Evolutionary conservation across 2,329 filamentous ascomycete genomes (phyloP), one percentile per base, ranked within the genome.

Genomic region (Monosporascus sp.): DNA sequence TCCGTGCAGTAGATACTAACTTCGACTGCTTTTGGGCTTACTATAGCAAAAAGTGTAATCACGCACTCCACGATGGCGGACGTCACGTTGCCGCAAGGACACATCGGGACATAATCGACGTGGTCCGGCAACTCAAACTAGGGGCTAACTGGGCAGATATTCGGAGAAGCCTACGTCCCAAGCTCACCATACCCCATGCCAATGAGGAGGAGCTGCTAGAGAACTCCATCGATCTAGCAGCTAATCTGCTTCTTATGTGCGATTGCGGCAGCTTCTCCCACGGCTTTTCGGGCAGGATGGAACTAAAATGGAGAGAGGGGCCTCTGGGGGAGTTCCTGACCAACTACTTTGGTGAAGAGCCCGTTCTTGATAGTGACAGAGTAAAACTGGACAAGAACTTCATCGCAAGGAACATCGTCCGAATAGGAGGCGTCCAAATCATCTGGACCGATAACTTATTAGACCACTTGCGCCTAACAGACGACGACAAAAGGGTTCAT

Each of bases 391-490:
- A 25, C 11, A 44, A 44, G 8, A 14, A 57, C 1, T 66, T 67
- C 50, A 62, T 55, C 15, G 62, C 62, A 5, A 41, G 48, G 14
- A 62, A 61, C 31, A 11, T 71, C 1, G 58, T 54, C n/a, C 50
- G 53, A 1, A 67, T 76, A 9, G 72, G 65, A 0, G 73, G 72
- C 0, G 62, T 77, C 14, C 27, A 66, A 17, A 62, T 70, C 5
- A 50, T 58, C 6, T 71, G 67, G 62, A 77, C 74, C 0, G 60
- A 65, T 22, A 75, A 77, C 44, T 54, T 77, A 3, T 59, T 67
- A 0, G 71, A 76, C 50, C 74, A 77, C 55, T 61, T 77, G 2
- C 65, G 65, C 2, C 46, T 76, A 22, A 62, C 58, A 0, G 67
- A 74, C 9, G 67, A 71, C n/a, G 72, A 74, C 48, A 70, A 59